Conservation (phyloP, 164 flowering plant genomes). For the Annona cherimola region DNA sequence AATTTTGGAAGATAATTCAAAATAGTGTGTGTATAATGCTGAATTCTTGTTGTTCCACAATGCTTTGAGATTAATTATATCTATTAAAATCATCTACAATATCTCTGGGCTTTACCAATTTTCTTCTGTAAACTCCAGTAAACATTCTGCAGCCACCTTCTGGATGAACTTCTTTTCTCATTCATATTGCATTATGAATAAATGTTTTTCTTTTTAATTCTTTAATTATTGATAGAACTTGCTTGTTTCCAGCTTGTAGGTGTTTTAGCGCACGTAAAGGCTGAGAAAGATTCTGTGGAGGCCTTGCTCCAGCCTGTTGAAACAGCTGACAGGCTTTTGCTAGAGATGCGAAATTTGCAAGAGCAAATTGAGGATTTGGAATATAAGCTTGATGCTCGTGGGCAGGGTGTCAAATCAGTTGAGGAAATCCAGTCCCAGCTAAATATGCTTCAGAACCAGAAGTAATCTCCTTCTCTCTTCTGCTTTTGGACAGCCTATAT, state of each 20-base stretch:
- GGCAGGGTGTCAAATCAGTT: slow-evolving; percentile 64
- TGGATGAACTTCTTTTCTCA: neutral
- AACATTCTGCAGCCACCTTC: neutral
- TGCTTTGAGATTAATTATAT: neutral
- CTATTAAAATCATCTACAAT: neutral
- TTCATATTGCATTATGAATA: neutral
- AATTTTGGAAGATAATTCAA: neutral
- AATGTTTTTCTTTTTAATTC: neutral
- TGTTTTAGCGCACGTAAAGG: slow-evolving; percentile 71
- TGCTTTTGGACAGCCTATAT: neutral
- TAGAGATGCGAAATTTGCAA: slow-evolving; percentile 54
- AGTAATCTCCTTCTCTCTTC: neutral
- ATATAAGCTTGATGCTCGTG: slow-evolving; percentile 68
- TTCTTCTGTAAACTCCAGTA: neutral
- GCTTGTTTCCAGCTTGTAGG: slow-evolving; percentile 55
- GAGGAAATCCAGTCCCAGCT: slow-evolving; percentile 72
- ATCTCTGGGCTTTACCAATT: neutral
- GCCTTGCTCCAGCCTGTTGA: slow-evolving; percentile 65
- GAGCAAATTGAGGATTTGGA: slow-evolving; percentile 70
- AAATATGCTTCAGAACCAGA: slow-evolving; percentile 32
- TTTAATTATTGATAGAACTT: neutral
- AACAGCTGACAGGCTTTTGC: slow-evolving; percentile 62
- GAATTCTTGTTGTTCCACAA: neutral
- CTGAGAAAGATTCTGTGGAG: slow-evolving; percentile 74
- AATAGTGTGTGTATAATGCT: neutral